A percentile compares a stretch with the other conserved stretches of the same genome.
Evolutionary conservation across 2,329 filamentous ascomycete genomes (phyloP).

Genomic region (Ophiosphaerella herpotricha): DNA sequence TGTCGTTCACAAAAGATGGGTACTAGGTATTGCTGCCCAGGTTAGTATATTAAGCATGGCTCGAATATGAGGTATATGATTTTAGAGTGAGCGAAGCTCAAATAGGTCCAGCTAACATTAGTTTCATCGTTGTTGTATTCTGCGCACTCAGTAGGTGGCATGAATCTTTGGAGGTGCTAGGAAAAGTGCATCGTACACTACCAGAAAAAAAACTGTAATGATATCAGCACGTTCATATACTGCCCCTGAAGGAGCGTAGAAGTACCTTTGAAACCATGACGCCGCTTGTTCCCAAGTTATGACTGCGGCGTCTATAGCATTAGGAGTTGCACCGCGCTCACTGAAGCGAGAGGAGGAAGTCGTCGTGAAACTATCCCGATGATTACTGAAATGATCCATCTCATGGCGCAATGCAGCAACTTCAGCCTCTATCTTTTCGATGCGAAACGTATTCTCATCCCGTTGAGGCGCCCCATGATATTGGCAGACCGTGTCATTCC

Average conservation of each 20-base stretch:
- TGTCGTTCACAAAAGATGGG: slow-evolving; percentile 53
- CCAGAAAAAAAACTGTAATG: slow-evolving; percentile 36
- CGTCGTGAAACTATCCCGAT: slow-evolving; percentile 1
- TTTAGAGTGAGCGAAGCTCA: too few relatives aligned
- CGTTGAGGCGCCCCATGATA: slow-evolving; percentile 29
- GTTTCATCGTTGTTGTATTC: background rate
- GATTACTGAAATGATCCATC: slow-evolving; percentile 9
- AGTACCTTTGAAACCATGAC: slow-evolving; percentile 31
- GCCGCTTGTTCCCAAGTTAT: slow-evolving; percentile 32
- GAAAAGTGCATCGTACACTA: slow-evolving; percentile 21
- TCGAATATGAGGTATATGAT: too few relatives aligned
- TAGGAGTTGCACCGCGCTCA: slow-evolving; percentile 10
- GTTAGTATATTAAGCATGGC: background rate
- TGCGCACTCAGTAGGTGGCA: too few relatives aligned
- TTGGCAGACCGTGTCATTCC: slow-evolving; percentile 29
- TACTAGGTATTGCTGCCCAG: slow-evolving; percentile 53
- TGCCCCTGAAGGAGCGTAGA: background rate
- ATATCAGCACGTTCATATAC: slow-evolving; percentile 1
- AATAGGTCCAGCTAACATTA: too few relatives aligned
- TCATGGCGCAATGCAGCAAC: slow-evolving; percentile 20
- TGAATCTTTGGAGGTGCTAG: background rate
- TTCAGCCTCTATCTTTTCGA: slow-evolving; percentile 36
- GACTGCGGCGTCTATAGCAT: slow-evolving; percentile 30
- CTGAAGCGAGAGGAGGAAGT: background rate
- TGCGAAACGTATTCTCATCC: slow-evolving; percentile 27